Evolutionary conservation across 352 stramenopile species (phyloP), one percentile per base, ranked within the genome.

Genomic region (Phytophthora sp.): DNA sequence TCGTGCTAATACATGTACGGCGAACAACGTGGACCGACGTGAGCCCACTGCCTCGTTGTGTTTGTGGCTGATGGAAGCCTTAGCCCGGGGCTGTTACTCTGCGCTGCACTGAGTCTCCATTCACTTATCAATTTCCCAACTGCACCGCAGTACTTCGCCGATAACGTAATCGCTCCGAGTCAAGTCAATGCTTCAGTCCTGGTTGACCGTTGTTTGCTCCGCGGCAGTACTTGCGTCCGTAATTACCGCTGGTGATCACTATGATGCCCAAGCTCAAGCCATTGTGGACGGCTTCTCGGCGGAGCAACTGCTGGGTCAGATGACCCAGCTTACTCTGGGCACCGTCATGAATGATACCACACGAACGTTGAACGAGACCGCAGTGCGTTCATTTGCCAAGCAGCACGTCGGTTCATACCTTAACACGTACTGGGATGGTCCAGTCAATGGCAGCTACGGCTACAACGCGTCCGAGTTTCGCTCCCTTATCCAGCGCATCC

Each of bases 351-450:
- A 70, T 21, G 9, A 42, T 7, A 41, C 29, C 24, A 59, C 90
- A 29, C 67, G 63, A 18, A 73, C 63, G 1, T 57, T 93, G 16
- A 86, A 95, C 23, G 67, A 80, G 38, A 76, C 76, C 6, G 55
- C 76, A 1, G 72, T 97, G 27, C 74, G 77, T 20, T 27, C 73
- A 33, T 90, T 84, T 47, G 89, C 88, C 7, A 64, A 85, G 49
- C 63, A 88, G 12, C 78, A 93, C 21, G 75, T 97, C 38, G 93
- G 92, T 0, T 96, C 87, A 24, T 94, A 97, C 51, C 67, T 98
- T 27, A 96, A 97, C 63, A 84, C 80, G 13, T 79, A 77, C 36
- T 76, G 77, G 54, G 59, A 88, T 9, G 49, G 86, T 8, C 63
- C 62, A 3, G 2, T 69, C 3, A 62, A 67, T 16, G 63, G 57